Conservation (phyloP, 768 basidiomycete species). For the Lactarius sanguifluus region DNA sequence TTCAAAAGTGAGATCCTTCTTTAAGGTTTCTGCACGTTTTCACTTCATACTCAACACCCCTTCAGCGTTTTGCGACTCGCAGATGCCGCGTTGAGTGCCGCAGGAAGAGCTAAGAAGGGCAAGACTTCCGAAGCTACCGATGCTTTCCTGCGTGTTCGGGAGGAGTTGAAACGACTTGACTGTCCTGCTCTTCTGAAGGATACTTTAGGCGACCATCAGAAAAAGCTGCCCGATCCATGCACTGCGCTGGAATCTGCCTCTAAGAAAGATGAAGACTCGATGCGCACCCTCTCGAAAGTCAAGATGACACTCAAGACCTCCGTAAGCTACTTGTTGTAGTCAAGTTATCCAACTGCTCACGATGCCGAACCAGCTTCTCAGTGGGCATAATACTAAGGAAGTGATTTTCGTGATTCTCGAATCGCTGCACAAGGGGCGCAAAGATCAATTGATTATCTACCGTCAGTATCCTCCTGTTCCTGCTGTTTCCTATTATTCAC, state of each 20-base stretch:
- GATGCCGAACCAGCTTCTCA: background rate
- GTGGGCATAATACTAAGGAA: background rate
- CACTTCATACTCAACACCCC: too few species aligned
- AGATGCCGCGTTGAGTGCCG: slow-evolving; percentile 4
- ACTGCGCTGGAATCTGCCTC: background rate
- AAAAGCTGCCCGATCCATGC: background rate
- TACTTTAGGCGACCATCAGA: background rate
- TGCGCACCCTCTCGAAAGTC: background rate
- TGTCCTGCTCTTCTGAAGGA: background rate
- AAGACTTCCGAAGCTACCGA: background rate
- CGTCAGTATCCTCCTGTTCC: background rate
- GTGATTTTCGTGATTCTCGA: background rate
- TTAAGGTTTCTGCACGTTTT: background rate
- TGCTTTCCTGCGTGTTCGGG: background rate
- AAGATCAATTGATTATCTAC: background rate
- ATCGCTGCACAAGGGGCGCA: background rate
- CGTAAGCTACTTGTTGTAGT: background rate
- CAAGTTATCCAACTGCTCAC: background rate
- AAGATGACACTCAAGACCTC: background rate
- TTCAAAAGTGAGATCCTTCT: background rate
- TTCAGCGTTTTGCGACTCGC: background rate
- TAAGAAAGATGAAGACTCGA: background rate
- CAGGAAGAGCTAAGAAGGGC: background rate
- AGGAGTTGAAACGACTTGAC: background rate
- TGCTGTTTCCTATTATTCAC: background rate